Percentiles rank a stretch among this genome's conserved stretches.
phyloP scores from a whole-genome alignment of 208 protist genomes.

The Trichomonas gallinae region DNA sequence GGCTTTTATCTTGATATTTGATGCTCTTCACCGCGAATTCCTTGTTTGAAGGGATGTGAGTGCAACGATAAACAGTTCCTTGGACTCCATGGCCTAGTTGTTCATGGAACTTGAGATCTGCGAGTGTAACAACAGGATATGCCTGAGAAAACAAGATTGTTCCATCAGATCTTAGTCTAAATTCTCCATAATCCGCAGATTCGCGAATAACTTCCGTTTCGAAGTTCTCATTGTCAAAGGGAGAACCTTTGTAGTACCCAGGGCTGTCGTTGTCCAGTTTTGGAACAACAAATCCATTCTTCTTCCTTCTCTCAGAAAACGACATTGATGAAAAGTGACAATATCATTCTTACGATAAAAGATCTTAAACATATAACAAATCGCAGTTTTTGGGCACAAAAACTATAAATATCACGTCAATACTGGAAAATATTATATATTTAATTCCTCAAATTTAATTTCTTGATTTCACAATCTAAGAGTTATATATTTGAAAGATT shows the following conservation, averaged over 20 bases:
- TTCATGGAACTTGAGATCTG: background rate
- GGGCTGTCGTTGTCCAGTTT: background rate
- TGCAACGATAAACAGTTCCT: background rate
- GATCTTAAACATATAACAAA: no score
- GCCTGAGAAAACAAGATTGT: background rate
- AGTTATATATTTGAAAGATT: no score
- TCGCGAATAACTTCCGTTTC: background rate
- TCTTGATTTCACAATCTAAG: no score
- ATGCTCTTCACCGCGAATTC: background rate
- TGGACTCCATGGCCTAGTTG: background rate
- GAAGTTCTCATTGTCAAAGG: background rate
- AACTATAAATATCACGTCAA: no score
- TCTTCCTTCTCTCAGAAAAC: background rate
- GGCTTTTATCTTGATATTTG: background rate
- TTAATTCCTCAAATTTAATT: no score
- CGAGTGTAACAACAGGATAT: background rate
- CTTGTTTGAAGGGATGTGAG: background rate
- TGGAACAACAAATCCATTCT: background rate
- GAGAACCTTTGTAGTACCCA: background rate
- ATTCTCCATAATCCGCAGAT: background rate
- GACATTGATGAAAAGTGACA: background rate
- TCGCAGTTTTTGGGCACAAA: no score
- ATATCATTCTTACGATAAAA: no score
- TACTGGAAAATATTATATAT: no score
- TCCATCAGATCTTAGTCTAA: background rate